Evolutionary conservation across 1,139 yeast genomes (phyloP).

Genomic region (Candida pseudoviswanathii): DNA sequence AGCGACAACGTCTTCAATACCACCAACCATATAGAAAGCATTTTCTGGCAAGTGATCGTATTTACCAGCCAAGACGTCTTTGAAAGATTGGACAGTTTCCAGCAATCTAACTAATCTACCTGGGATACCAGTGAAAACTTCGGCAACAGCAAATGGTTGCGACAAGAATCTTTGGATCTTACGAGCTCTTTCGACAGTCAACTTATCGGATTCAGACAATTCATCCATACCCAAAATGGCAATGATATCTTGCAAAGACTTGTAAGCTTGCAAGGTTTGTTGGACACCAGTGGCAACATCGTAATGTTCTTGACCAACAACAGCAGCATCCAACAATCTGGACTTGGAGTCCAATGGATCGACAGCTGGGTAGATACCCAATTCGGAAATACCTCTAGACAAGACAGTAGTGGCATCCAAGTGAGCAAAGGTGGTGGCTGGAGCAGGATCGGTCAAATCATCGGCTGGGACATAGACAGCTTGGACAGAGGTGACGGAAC

Average conservation of each 20-base stretch:
- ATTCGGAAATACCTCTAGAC: constrained; percentile 99
- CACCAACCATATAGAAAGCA: constrained; percentile 99
- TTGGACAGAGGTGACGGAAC: constrained; percentile 99
- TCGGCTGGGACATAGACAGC: constrained; percentile 99
- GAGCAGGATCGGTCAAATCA: constrained; percentile 99
- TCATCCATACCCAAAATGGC: constrained; percentile 99
- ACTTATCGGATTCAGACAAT: constrained; percentile 96
- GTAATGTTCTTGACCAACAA: constrained; percentile 99
- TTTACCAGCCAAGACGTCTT: constrained; percentile 97
- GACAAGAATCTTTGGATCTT: constrained; percentile 99
- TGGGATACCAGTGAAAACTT: constrained; percentile 99
- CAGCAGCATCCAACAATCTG: constrained; percentile 95
- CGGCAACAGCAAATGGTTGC: constrained; percentile 99
- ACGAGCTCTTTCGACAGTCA: constrained; percentile 99
- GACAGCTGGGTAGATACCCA: constrained; percentile 99
- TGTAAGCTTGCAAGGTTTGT: constrained; percentile 99
- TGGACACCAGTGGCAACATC: constrained; percentile 92
- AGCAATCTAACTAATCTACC: constrained; percentile 97
- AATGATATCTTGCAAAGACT: constrained; percentile 99
- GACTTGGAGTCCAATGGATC: constrained; percentile 99
- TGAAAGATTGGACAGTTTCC: constrained; percentile 94
- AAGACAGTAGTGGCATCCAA: constrained; percentile 99
- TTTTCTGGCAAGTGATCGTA: constrained; percentile 98
- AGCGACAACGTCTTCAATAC: constrained; percentile 96
- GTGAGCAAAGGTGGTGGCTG: constrained; percentile 99